Conservation (phyloP, 345 rosid species). For the Fremontodendron californicum region DNA sequence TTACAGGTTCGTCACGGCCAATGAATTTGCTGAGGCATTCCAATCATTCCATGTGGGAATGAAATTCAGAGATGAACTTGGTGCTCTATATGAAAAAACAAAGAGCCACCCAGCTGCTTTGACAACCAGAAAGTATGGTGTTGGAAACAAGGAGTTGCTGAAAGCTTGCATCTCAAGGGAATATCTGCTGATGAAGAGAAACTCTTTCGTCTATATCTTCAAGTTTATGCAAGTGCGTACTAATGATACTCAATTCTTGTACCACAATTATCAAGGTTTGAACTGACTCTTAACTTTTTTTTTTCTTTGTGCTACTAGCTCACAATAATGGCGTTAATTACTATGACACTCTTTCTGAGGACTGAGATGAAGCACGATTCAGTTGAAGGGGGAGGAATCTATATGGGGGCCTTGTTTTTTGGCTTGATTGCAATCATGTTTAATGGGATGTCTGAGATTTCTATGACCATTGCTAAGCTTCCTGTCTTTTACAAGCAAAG, state of each 20-base stretch:
- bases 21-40: conserved; percentile 69
- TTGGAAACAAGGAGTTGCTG: conserved; percentile 49
- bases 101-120: conserved; percentile 80
- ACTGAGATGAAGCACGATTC: conserved; percentile 51
- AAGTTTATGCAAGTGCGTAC: conserved; percentile 56
- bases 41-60: conserved; percentile 55
- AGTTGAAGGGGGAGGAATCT: conserved; percentile 45
- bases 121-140: conserved; percentile 53
- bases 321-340: conserved; percentile 25
- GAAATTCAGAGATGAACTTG: conserved; percentile 44
- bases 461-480: conserved; percentile 77
- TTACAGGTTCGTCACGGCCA: conserved; percentile 52
- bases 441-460: conserved; percentile 65
- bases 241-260: not conserved
- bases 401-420: conserved; percentile 66
- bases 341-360: conserved; percentile 57
- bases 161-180: conserved; percentile 62
- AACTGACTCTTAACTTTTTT: conserved; percentile 12
- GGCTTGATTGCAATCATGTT: conserved; percentile 46
- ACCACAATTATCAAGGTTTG: not conserved
- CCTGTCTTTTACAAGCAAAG: conserved; percentile 89
- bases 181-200: conserved; percentile 69
- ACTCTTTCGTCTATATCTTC: conserved; percentile 68
- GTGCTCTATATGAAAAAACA: conserved; percentile 48
- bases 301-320: conserved; percentile 31